A percentile compares a stretch with the other conserved stretches of the same genome.
Conservation (phyloP, 2,329 filamentous ascomycete species). For the Lecanicillium sp. region DNA sequence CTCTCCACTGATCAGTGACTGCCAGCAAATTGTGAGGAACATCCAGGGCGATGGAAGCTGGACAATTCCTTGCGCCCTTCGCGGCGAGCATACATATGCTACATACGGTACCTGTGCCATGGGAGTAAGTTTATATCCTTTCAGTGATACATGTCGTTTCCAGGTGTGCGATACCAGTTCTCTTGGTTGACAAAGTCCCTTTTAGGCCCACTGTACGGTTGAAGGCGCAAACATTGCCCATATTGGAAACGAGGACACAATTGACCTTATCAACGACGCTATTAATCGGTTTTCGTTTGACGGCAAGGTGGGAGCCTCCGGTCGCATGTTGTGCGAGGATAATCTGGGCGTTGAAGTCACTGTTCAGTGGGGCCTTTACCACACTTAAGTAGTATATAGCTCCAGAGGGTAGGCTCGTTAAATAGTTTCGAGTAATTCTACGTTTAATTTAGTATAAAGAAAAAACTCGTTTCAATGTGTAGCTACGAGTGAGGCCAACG, state of each 20-base stretch:
- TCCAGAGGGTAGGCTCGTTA: too few species aligned
- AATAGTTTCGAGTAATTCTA: too few species aligned
- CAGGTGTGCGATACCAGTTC: too few species aligned
- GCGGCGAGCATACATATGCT: background rate
- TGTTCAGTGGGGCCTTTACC: background rate
- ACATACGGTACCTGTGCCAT: slow-evolving; percentile 2
- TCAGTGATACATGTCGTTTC: background rate
- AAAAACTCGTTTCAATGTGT: too few species aligned
- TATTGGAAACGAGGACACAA: slow-evolving; percentile 2
- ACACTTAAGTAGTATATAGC: slow-evolving; percentile 1
- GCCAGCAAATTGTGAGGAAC: slow-evolving; percentile 2
- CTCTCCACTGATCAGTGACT: slow-evolving; percentile 3
- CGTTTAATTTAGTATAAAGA: too few species aligned
- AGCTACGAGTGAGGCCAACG: too few species aligned
- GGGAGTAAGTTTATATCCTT: background rate
- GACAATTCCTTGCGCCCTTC: background rate
- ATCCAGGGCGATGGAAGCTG: background rate
- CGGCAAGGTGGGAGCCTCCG: slow-evolving; percentile 1
- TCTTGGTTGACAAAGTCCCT: too few species aligned
- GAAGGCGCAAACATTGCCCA: background rate
- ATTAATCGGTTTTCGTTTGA: slow-evolving; percentile 1
- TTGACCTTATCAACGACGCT: slow-evolving; percentile 6
- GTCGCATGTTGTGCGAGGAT: background rate
- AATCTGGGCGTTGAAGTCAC: background rate
- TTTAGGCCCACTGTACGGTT: background rate